Base-by-base conservation (phyloP, 2,329 filamentous ascomycete genomes). In the Paecilomyces fulvus region DNA sequence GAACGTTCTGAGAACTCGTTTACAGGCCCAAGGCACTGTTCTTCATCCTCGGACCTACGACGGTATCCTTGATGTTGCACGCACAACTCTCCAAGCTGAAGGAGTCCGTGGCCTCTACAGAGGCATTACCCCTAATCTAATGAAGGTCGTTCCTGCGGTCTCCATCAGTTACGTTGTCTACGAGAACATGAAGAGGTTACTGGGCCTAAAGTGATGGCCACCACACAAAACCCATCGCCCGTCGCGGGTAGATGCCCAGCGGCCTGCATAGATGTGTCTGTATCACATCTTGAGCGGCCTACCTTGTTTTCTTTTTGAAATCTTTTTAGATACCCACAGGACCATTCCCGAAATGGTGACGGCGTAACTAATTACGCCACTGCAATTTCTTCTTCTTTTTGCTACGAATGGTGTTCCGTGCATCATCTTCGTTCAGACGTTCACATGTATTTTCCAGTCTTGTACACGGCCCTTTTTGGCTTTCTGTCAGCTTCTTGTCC, bases 111-210 rank as follows among this genome's bases (percentile, higher is more conserved):
- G 94, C 2, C 78, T 99, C 56, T 99, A 96, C 80, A 96, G 95
- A 74, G 94, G 94, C 1, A 79, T 97, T 61, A 96, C 92, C 48
- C 94, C 94, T 4, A 99, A 97, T 70, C 78, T 99, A 43, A 80
- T 99, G 64, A 99, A 99, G 78, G 94, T 99, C 33, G 91, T 94
- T 9, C 94, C 94, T 1, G 91, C 94, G 30, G 87, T 99, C 55
- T 96, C 91, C 65, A 97, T 99, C 70, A 92, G 90, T 55, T 96
- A 94, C 79, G 84, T 95, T 66, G 88, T 94, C 59, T 96, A 96
- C 69, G 91, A 96, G 75, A 94, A 94, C 68, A 85, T 89, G 55
- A 96, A 96, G 79, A 83, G 80, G 64, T 70, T 88, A 31, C 78
- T 95, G 62, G 77, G 76, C 20, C 64, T 81, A 56, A 73, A 65